Conservation (phyloP, 805 yeast species). For the Ogataea pini region DNA sequence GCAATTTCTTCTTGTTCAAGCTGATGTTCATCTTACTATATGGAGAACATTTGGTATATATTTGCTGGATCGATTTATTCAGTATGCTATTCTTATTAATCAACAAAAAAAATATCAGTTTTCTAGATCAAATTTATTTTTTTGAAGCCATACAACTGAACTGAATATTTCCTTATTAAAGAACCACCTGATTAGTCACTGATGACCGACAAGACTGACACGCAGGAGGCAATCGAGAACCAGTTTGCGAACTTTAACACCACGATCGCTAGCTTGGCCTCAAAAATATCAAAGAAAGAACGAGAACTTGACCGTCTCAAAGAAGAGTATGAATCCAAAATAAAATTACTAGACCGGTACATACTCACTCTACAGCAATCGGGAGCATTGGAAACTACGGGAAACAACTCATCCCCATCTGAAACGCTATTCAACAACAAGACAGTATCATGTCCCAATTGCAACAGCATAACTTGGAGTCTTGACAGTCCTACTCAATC, state of each 20-base stretch:
- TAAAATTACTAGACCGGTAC: constrained; percentile 24
- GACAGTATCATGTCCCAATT: constrained; percentile 15
- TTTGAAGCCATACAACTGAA: no score
- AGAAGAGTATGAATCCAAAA: constrained; percentile 22
- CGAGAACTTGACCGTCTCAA: constrained; percentile 39
- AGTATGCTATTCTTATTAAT: no score
- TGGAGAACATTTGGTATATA: no score
- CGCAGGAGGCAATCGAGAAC: constrained; percentile 2
- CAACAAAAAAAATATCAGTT: background rate
- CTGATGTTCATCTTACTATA: constrained; percentile 9
- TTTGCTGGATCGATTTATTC: no score
- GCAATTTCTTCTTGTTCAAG: constrained; percentile 13
- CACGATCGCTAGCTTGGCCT: constrained; percentile 37
- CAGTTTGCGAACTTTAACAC: constrained; percentile 24
- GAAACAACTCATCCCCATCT: constrained; percentile 2
- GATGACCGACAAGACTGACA: background rate
- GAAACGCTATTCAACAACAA: constrained; percentile 3
- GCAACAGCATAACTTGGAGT: constrained; percentile 17
- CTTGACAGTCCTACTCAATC: constrained; percentile 8
- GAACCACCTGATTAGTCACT: background rate
- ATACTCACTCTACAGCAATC: constrained; percentile 18
- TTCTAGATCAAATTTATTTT: no score
- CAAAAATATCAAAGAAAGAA: constrained; percentile 38
- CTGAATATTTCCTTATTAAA: background rate
- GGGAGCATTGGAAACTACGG: constrained; percentile 9